Conservation (phyloP, 129 eudicot genomes). For the sunflower (Helianthus annuus) region DNA sequence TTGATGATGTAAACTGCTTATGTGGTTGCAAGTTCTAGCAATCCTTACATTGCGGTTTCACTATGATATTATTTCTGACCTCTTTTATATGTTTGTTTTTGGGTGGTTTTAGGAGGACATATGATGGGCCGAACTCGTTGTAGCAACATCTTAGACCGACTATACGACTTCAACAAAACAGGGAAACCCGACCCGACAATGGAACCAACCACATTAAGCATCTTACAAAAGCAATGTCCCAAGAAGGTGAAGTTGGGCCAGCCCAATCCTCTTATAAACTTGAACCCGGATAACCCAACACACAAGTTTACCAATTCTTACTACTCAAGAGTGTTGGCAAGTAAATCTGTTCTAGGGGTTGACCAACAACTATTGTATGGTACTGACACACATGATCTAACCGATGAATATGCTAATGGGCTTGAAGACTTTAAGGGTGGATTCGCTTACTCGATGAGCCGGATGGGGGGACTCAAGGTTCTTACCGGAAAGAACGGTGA, state of each 20-base stretch:
- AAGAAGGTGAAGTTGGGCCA: slow-evolving; percentile 37
- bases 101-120: slow-evolving; percentile 63
- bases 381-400: slow-evolving; percentile 45
- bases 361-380: slow-evolving; percentile 63
- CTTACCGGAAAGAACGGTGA: slow-evolving; percentile 68
- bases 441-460: slow-evolving; percentile 65
- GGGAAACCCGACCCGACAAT: slow-evolving; percentile 72
- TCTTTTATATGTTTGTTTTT: slow-evolving; percentile 23
- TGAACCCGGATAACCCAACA: slow-evolving; percentile 47
- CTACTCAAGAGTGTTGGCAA: slow-evolving; percentile 51
- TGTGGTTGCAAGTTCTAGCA: no score
- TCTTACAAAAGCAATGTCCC: slow-evolving; percentile 59
- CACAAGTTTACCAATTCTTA: slow-evolving; percentile 61
- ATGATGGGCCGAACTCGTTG: slow-evolving; percentile 80
- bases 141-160: slow-evolving; percentile 55
- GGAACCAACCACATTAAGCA: slow-evolving; percentile 39
- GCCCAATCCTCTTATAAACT: slow-evolving; percentile 50
- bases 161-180: slow-evolving; percentile 71
- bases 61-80: no score
- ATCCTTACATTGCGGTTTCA: no score
- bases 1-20: no score
- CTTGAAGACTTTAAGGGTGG: slow-evolving; percentile 43
- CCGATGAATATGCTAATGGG: slow-evolving; percentile 41
- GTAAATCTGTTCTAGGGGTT: slow-evolving; percentile 53
- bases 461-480: slow-evolving; percentile 70